Base-by-base conservation (phyloP, 192 early-diverging fungal genomes). In the Coemansia sp. region DNA sequence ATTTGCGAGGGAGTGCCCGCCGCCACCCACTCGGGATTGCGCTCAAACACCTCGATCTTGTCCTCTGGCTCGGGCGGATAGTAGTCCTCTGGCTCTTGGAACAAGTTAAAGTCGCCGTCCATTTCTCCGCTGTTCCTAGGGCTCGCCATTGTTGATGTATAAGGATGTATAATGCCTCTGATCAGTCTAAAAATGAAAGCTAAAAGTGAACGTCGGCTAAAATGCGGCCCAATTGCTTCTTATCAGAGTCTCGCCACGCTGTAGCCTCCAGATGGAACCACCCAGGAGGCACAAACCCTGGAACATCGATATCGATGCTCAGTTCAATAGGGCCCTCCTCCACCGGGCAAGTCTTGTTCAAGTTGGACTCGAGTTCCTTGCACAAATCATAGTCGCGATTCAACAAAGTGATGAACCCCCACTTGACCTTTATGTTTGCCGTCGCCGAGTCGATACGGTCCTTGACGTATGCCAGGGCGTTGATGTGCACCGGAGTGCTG, bases 1-100 rank as follows among this genome's bases (percentile, higher is more conserved):
- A 91, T 74, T 19, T 29, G 4, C 12, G n/a, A 17, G 2, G 40
- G 47, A 22, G 29, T 62, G 22, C 65, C 69, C 7, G 25, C 25
- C 8, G 43, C 40, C 1, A 78, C 76, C 38, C 67, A 59, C 49
- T 77, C 71, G 8, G 62, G 39, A 11, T 82, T 43, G 32, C 89
- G 77, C 47, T 82, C 81, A 43, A 84, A 90, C 42, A 70, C 65
- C 41, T 86, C 86, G 49, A 77, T 79, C 38, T 82, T 87, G 17
- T 82, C 82, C 64, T 88, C 84, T 20, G 84, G 86, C 20, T 77
- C 72, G 11, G 87, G 84, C 27, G 73, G 73, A 43, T 42, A 75
- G 59, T 63, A 82, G 60, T 49, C 70, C 36, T 68, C 71, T n/a
- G 79, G 79, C 67, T 76, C 79, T 29, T 76, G 42, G 25, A 79